Base-by-base conservation (phyloP, 345 rosid species). In the Eucalyptus brandiana region DNA sequence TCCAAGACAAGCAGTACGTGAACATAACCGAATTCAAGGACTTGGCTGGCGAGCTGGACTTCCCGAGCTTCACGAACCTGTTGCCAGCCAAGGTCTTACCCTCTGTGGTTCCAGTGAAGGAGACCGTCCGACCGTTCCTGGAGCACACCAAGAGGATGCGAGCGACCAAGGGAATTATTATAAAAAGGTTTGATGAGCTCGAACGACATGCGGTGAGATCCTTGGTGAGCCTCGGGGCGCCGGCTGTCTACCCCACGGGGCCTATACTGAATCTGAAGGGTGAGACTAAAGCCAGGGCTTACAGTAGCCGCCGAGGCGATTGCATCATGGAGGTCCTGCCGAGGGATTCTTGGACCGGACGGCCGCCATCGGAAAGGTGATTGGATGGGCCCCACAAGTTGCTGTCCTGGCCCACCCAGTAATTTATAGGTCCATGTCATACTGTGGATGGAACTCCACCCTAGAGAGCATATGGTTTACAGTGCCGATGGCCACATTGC, bases 361-460 rank as follows among this genome's bases (percentile, higher is more conserved):
- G 62, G 89, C 89, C 2, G 85, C 80, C 86, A 45, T 76, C 2
- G 97, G 96, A 8, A 90, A 48, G 32, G 18, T 17, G 51, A 87
- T 87, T 12, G 94, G 94, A 45, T 94, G 96, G 97, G 95, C 95
- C 9, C 96, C 95, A 17, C 91, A 90, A 28, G 87, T 34, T 3
- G 58, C 83, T 12, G 62, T 89, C 9, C 86, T 91, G 28, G 90
- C 87, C 23, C 76, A 65, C 76, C 76, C 11, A 5, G 87, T 93
- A 2, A 50, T 92, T 5, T 94, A 94, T 14, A 95, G 96, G 14
- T 96, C 94, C 28, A 94, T 96, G n/a, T 91, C 95, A 6, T 95
- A 96, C 30, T 93, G 96, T 23, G 96, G 96, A 7, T 94, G 96
- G 96, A 93, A 95, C 65, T 96, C 96, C 3, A 88, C 58, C 1